These are phyloP conservation scores for Apophysomyces sp. DNA, from an alignment of 371 early-diverging fungal genomes.

Conservation along the genomic window DNA sequence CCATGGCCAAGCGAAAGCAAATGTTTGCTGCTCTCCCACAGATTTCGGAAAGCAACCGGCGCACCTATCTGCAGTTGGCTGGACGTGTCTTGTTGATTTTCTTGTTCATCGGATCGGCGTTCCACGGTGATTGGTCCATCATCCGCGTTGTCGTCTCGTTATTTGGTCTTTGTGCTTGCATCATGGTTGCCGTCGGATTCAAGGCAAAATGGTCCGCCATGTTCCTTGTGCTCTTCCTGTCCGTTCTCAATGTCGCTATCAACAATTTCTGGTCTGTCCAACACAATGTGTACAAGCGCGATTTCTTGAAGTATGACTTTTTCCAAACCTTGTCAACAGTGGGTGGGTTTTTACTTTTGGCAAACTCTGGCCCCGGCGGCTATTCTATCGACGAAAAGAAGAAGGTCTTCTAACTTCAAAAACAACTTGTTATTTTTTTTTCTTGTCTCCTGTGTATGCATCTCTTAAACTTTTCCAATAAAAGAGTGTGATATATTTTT, in stretches of 20 bases:
- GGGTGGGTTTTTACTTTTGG: slow-evolving; percentile 89
- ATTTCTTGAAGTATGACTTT: slow-evolving; percentile 95
- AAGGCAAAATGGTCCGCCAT: slow-evolving; percentile 93
- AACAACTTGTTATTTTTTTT: not conserved
- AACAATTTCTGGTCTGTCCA: slow-evolving; percentile 95
- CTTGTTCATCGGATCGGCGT: slow-evolving; percentile 81
- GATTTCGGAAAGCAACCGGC: slow-evolving; percentile 72
- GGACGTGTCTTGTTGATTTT: slow-evolving; percentile 89
- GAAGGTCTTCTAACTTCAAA: slow-evolving; percentile 71
- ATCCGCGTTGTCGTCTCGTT: slow-evolving; percentile 63
- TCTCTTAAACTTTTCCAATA: not conserved
- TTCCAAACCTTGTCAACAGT: slow-evolving; percentile 94
- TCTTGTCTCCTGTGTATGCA: not conserved
- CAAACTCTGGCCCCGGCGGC: slow-evolving; percentile 87
- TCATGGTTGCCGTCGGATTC: slow-evolving; percentile 93
- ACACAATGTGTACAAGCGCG: slow-evolving; percentile 68
- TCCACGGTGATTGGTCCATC: slow-evolving; percentile 77
- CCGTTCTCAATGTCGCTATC: slow-evolving; percentile 81
- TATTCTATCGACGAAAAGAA: slow-evolving; percentile 94
- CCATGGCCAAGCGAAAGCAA: slow-evolving; percentile 47
- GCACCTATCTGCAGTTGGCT: slow-evolving; percentile 82
- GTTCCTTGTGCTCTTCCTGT: slow-evolving; percentile 82
- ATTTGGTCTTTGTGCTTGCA: slow-evolving; percentile 75
- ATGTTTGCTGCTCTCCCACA: slow-evolving; percentile 85
- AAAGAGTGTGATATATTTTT: no score